Conservation (phyloP, 1,139 yeast genomes). For the Magnusiomyces suaveolens region DNA sequence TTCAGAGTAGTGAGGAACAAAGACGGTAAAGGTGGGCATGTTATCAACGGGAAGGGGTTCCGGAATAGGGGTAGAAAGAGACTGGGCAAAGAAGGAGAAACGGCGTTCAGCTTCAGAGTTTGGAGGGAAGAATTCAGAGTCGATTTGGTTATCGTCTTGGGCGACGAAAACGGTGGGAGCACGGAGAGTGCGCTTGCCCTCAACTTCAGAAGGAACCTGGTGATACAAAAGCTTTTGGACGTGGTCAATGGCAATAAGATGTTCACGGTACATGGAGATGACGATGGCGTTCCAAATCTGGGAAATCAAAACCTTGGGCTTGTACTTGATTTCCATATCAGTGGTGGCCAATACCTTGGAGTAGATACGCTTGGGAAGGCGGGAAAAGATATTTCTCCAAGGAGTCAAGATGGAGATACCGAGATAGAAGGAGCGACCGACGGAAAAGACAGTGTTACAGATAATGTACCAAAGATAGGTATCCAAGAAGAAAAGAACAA, state of each 20-base stretch:
- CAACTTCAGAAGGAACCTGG: slow-evolving; percentile 35
- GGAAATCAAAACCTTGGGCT: slow-evolving; percentile 46
- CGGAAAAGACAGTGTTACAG: slow-evolving; percentile 66
- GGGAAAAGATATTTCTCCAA: slow-evolving; percentile 70
- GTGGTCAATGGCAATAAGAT: slow-evolving; percentile 60
- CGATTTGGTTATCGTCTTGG: slow-evolving; percentile 52
- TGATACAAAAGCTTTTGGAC: slow-evolving; percentile 45
- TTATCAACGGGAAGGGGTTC: slow-evolving; percentile 61
- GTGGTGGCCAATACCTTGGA: slow-evolving; percentile 51
- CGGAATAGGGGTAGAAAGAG: slow-evolving; percentile 66
- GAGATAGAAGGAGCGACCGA: slow-evolving; percentile 54
- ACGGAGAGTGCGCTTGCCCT: slow-evolving; percentile 26
- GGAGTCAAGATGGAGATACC: slow-evolving; percentile 82
- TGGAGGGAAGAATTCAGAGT: slow-evolving; percentile 38
- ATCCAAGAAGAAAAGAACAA: slow-evolving; percentile 68
- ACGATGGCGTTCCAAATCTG: slow-evolving; percentile 77
- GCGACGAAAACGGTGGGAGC: slow-evolving; percentile 63
- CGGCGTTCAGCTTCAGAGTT: slow-evolving; percentile 74
- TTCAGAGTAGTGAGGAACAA: slow-evolving; percentile 80
- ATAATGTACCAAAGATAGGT: slow-evolving; percentile 85
- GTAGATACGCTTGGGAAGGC: slow-evolving; percentile 64
- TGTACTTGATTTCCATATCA: slow-evolving; percentile 36
- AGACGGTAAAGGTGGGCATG: slow-evolving; percentile 77
- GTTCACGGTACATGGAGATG: slow-evolving; percentile 68
- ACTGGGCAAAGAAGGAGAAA: slow-evolving; percentile 80